Evolutionary conservation across 352 stramenopile species (phyloP), one percentile per base, ranked within the genome.

Genomic region (Phytophthora ohioensis): DNA sequence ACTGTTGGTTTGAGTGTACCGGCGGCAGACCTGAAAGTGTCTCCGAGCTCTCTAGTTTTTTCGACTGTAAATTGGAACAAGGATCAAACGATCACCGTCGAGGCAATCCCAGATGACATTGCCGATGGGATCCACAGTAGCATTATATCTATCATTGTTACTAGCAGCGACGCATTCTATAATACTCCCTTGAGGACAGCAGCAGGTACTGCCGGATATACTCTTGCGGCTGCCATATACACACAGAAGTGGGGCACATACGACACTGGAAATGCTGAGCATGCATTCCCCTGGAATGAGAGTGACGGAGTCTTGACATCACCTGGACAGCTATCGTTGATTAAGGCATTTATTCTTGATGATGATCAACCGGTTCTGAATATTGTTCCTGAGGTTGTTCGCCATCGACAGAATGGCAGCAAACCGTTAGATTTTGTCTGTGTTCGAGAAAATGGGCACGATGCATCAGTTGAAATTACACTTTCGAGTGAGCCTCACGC

Each of bases 271-370:
- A 85, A 91, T 63, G 21, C 46, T 0, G 49, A 78, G 5, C 85
- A 92, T 31, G 70, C 68, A 11, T 92, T 86, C 64, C 59, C 70
- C 1, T 93, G 84, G 84, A 31, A 52, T 1, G 79, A 88, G 42
- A 51, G 9, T 11, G 64, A 72, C 35, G 85, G 83, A 3, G 70
- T 93, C 5, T 56, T 91, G 52, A 91, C 84, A 4, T 75, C 80
- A 53, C 85, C 85, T 7, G 34, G 32, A 4, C 11, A 53, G 2
- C 47, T 53, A 12, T 56, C 64, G 4, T 57, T 43, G 1, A 46
- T 92, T 34, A 58, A 72, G 1, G 74, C 47, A 7, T 92, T 80
- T 57, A 77, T 87, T 38, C 65, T 93, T 2, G 84, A 91, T 61
- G 73, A 90, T 48, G 72, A 90, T 38, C 81, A 82, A 17, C 63